Conservation (phyloP, 768 basidiomycete species). For the Lentinula sp. region DNA sequence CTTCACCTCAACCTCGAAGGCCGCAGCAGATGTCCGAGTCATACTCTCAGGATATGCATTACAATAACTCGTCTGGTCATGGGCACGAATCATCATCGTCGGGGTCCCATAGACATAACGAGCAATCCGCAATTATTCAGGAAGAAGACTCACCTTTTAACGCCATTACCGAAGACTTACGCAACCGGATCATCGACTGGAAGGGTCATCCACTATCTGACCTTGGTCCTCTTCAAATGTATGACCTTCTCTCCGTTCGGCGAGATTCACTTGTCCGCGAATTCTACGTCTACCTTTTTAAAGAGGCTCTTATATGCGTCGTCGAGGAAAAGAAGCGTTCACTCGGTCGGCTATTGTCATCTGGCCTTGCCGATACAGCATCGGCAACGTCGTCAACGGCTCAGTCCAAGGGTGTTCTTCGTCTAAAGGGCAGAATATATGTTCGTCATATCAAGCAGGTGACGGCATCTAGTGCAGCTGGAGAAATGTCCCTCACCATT, state of each 20-base stretch:
- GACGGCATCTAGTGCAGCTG: slow-evolving; percentile 67
- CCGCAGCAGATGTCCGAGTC: slow-evolving; percentile 22
- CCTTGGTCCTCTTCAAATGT: slow-evolving; percentile 86
- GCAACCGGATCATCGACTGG: slow-evolving; percentile 91
- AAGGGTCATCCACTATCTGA: slow-evolving; percentile 90
- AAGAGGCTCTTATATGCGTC: slow-evolving; percentile 97
- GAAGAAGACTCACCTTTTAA: slow-evolving; percentile 76
- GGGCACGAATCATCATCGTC: slow-evolving; percentile 19
- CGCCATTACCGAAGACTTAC: slow-evolving; percentile 83
- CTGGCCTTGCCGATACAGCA: slow-evolving; percentile 45
- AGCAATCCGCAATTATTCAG: slow-evolving; percentile 29
- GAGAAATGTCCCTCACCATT: slow-evolving; percentile 91
- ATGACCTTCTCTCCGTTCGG: slow-evolving; percentile 84
- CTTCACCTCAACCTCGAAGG: slow-evolving; percentile 14
- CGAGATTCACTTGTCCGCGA: slow-evolving; percentile 87
- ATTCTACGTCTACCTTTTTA: slow-evolving; percentile 96
- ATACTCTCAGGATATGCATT: slow-evolving; percentile 8
- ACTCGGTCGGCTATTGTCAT: slow-evolving; percentile 66
- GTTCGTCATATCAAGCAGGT: slow-evolving; percentile 91
- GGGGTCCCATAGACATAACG: slow-evolving; percentile 12
- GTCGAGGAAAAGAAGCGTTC: slow-evolving; percentile 90
- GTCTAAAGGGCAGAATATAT: slow-evolving; percentile 93
- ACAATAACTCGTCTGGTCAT: slow-evolving; percentile 13
- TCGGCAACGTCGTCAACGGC: slow-evolving; percentile 29
- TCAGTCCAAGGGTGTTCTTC: slow-evolving; percentile 64